Percentiles rank a stretch among this genome's conserved stretches.
These are phyloP conservation scores for Cyphellophora europaea DNA, from an alignment of 2,329 filamentous ascomycete species.

Conservation along the genomic window DNA sequence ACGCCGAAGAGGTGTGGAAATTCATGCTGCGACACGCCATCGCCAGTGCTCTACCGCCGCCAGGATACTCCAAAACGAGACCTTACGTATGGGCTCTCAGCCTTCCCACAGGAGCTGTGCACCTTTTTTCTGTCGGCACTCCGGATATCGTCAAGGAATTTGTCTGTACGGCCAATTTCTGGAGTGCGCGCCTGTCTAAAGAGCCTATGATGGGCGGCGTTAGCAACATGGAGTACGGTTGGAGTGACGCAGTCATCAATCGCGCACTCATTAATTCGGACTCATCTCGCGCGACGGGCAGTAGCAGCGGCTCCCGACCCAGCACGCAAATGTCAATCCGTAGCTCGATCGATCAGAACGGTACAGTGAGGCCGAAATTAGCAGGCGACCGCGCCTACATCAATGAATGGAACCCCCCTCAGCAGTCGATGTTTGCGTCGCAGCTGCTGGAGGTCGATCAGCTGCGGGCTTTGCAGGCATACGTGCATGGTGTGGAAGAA, in stretches of 20 bases:
- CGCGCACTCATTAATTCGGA: constrained; percentile 60
- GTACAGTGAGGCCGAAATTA: constrained; percentile 54
- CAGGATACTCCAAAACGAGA: constrained; percentile 82
- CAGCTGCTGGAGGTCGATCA: constrained; percentile 72
- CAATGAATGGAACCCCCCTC: constrained; percentile 79
- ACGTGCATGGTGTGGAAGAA: constrained; percentile 76
- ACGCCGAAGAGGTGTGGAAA: constrained; percentile 77
- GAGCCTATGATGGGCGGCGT: constrained; percentile 87
- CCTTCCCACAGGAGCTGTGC: constrained; percentile 83
- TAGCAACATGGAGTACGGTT: constrained; percentile 95
- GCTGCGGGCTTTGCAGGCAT: constrained; percentile 61
- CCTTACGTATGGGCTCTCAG: constrained; percentile 93
- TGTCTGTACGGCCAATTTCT: constrained; percentile 91
- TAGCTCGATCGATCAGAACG: constrained; percentile 57
- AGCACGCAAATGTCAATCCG: constrained; percentile 54
- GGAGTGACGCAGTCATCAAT: constrained; percentile 75
- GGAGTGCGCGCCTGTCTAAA: constrained; percentile 88
- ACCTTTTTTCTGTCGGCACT: constrained; percentile 96
- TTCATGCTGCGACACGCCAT: constrained; percentile 87
- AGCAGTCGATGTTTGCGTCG: constrained; percentile 81
- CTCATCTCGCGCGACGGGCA: constrained; percentile 23
- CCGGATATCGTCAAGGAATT: constrained; percentile 92
- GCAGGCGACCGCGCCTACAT: constrained; percentile 79
- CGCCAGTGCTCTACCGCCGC: constrained; percentile 77
- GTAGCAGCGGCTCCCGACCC: constrained; percentile 41